Evolutionary conservation across 495 filamentous ascomycete genomes (phyloP), one percentile per base, ranked within the genome.

Genomic region (Apodospora peruviana): DNA sequence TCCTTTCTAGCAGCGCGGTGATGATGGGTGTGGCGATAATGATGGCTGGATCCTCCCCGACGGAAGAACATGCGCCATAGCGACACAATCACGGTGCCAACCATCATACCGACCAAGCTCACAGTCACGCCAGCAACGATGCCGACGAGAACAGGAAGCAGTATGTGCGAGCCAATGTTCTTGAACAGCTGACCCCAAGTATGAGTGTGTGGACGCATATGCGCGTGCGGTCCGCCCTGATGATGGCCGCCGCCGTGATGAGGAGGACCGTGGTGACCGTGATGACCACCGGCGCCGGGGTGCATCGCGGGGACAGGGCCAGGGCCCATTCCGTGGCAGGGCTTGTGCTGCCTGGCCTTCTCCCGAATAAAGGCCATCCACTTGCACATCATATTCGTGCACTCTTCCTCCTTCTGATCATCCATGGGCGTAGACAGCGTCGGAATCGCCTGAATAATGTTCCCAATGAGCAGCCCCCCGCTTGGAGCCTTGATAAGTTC

Each of bases 41-140:
- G 65, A 43, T 48, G 54, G 43, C 46, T 49, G 39, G 50, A 45
- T 40, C 51, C 47, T 23, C 47, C 55, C 20, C 62, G 54, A 34
- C 55, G 58, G 52, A 61, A 60, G 42, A 62, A 48, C 18, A 54
- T 38, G 45, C 73, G 71, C 70, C 70, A 78, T 23, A 75, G 24
- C 23, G 68, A 68, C 43, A 79, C 68, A 20, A 68, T 53, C 27
- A 74, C 48, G 9, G 71, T 71, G 17, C 76, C 75, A 51, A 75
- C 62, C 18, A 74, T 56, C 74, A 79, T 79, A 29, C 75, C 75
- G 42, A 80, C 53, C 73, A 77, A 54, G 66, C 74, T 75, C 40
- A 73, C 68, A 39, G 61, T 63, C n/a, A 80, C 64, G 53, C 77
- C 78, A 44, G 73, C 75, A 22, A 72, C 59, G 38, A 80, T 67